phyloP scores from a whole-genome alignment of 495 filamentous ascomycete species.

The Trichoderma virens region DNA sequence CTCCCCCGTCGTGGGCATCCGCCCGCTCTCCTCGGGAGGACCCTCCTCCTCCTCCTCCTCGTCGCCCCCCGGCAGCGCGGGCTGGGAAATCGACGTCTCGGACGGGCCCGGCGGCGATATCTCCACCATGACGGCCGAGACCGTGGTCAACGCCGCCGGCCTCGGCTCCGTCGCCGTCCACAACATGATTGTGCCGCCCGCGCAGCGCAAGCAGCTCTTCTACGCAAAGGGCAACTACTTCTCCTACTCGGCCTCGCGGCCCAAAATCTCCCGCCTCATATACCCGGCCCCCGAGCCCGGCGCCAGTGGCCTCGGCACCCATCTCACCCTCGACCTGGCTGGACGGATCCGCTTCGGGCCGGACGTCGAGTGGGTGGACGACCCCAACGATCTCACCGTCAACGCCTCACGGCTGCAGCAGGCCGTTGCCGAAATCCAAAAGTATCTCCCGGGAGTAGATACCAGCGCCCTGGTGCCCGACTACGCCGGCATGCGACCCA shows the following conservation, averaged over 20 bases:
- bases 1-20: conserved; percentile 52
- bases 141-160: conserved; percentile 79
- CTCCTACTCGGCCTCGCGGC: conserved; percentile 61
- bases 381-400: conserved; percentile 30
- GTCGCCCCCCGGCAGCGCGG: conserved; percentile 40
- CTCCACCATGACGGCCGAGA: conserved; percentile 60
- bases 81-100: conserved; percentile 38
- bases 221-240: conserved; percentile 97
- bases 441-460: conserved; percentile 70
- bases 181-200: conserved; percentile 69
- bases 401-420: conserved; percentile 50
- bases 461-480: conserved; percentile 61
- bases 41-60: conserved; percentile 10
- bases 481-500: conserved; percentile 88
- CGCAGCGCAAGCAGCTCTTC: conserved; percentile 51
- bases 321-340: conserved; percentile 83
- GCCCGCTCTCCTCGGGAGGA: conserved; percentile 46
- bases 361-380: conserved; percentile 85
- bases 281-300: conserved; percentile 82
- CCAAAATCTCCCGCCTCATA: conserved; percentile 64
- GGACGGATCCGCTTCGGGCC: conserved; percentile 88
- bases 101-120: conserved; percentile 35
- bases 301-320: conserved; percentile 79
- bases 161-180: conserved; percentile 66
- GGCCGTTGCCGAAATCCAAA: conserved; percentile 65